Evolutionary conservation across 129 eudicot genomes (phyloP), one percentile per base, ranked within the genome.

Genomic region (Centrapalus pauciflorus): DNA sequence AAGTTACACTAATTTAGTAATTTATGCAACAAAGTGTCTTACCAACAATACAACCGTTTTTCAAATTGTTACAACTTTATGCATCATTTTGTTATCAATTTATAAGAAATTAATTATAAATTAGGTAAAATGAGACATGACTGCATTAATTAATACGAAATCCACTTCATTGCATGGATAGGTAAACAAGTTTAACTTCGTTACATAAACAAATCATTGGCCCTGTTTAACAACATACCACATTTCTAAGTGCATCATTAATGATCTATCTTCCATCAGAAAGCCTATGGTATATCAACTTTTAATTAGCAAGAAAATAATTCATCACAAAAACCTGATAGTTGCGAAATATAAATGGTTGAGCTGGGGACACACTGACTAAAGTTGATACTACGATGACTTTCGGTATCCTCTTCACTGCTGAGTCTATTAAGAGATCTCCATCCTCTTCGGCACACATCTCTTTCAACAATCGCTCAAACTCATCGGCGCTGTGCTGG

Each of bases 361-460:
- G 95, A 35, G 98, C 96, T 56, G 98, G 98, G 16, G 75, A 64
- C 61, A 83, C 84, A 19, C 92, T 87, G 76, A 92, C 95, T 46
- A 92, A 76, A 66, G 98, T 88, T 57, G 98, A 83, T 54, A 92
- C 82, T 19, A 92, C 95, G 58, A 88, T 85, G 69, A 92, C 98
- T 74, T 92, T 92, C 9, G 98, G 98, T 66, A 80, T 73, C 28
- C 77, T 67, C 79, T 88, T 92, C 46, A 85, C 95, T 8, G 95
- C 90, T 26, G 98, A 77, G 60, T 92, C 98, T 83, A 92, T 92
- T 51, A 92, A 75, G 61, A 92, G 96, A 79, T 92, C 94, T 40
- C 98, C 98, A 75, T 92, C 98, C 65, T 92, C 98, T 61, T 88
- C 98, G 23, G 95, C 96, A 76, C 98, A 92, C 78, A 92, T 83